Conservation (phyloP, 768 basidiomycete genomes). For the Hebeloma cylindrosporum region DNA sequence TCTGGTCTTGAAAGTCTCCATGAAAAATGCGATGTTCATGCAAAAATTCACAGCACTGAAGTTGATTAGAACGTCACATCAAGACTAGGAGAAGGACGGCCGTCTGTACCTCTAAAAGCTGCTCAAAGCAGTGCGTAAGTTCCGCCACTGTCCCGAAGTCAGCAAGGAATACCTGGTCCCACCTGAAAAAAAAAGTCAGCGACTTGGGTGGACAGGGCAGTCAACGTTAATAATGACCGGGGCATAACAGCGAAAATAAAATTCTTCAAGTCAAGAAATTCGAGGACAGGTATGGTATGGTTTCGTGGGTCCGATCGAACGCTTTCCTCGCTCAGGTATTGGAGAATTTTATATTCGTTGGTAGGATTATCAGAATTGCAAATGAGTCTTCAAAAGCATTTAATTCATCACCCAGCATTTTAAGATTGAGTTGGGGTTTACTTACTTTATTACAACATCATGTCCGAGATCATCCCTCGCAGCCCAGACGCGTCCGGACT, state of each 20-base stretch:
- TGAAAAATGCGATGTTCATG: conserved; percentile 17
- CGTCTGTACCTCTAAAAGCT: conserved; percentile 2
- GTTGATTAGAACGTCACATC: neutral
- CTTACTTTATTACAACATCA: conserved; percentile 18
- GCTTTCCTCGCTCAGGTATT: neutral
- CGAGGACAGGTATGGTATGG: conserved; percentile 15
- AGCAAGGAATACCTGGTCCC: conserved; percentile 2
- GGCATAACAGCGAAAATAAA: conserved; percentile 18
- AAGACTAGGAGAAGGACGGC: neutral
- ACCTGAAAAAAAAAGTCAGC: conserved; percentile 5
- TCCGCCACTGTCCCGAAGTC: conserved; percentile 2
- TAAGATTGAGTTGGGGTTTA: neutral
- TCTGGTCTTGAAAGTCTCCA: conserved; percentile 8
- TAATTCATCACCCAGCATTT: neutral
- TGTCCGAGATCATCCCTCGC: conserved; percentile 13
- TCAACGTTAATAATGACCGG: conserved; percentile 11
- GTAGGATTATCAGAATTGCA: neutral
- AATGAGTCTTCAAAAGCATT: neutral
- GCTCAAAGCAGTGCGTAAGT: neutral
- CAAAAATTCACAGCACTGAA: conserved; percentile 17
- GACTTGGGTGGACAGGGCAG: neutral
- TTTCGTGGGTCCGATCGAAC: conserved; percentile 12
- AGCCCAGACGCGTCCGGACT: conserved; percentile 9
- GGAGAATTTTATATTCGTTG: conserved; percentile 1
- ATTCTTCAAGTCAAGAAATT: conserved; percentile 10